These are phyloP conservation scores for Phytophthora capsici DNA, from an alignment of 352 stramenopile species.

Conservation along the genomic window DNA sequence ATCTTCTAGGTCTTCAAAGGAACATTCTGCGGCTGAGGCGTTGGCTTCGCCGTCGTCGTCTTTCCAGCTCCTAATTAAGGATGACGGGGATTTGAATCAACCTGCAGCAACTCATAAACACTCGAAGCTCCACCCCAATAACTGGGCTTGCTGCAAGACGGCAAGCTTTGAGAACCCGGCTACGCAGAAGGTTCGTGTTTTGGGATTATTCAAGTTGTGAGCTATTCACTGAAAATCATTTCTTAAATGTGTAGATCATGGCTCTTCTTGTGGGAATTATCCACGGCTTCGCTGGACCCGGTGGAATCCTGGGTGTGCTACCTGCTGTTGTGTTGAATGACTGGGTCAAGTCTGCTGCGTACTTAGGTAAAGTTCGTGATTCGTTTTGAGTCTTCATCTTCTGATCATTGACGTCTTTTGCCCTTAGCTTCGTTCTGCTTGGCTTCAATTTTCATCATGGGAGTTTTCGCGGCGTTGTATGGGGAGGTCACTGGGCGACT, in stretches of 20 bases:
- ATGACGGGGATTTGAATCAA: conserved; percentile 14
- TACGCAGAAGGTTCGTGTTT: conserved; percentile 40
- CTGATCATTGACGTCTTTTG: conserved; percentile 91
- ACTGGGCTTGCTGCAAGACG: conserved; percentile 41
- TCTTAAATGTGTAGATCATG: conserved; percentile 47
- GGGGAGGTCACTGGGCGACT: conserved; percentile 71
- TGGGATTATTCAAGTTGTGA: neutral
- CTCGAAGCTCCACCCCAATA: conserved; percentile 19
- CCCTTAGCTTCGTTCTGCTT: conserved; percentile 91
- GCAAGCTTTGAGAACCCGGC: conserved; percentile 58
- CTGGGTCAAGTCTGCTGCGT: conserved; percentile 75
- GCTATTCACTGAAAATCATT: neutral
- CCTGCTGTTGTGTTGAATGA: conserved; percentile 54
- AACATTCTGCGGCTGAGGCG: conserved; percentile 1
- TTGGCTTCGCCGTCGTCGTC: conserved; percentile 25
- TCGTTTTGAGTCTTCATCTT: conserved; percentile 90
- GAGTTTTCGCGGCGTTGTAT: conserved; percentile 87
- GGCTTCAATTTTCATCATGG: conserved; percentile 92
- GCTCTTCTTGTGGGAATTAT: conserved; percentile 86
- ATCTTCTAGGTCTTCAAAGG: conserved; percentile 12
- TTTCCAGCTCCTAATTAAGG: conserved; percentile 32
- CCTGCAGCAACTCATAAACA: conserved; percentile 7
- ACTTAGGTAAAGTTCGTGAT: conserved; percentile 48
- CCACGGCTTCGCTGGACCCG: conserved; percentile 86
- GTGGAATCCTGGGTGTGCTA: conserved; percentile 87